Percentiles rank a stretch among this genome's conserved stretches.
These are phyloP conservation scores for Corylus heterophylla DNA, from an alignment of 306 rosid genomes.

Conservation along the genomic window DNA sequence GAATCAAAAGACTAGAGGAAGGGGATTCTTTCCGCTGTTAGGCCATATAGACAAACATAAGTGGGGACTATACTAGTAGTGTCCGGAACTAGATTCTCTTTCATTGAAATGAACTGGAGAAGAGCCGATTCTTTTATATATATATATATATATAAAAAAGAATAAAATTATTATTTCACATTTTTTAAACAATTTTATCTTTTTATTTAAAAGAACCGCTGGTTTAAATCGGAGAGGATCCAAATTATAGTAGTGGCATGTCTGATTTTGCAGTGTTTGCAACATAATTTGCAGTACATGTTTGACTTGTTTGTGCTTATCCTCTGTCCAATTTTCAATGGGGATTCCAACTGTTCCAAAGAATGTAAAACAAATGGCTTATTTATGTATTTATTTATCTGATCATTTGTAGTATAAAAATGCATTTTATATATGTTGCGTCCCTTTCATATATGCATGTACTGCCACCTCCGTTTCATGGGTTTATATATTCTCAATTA, in stretches of 20 bases:
- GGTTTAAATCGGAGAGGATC: too few species aligned
- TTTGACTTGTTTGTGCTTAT: not conserved
- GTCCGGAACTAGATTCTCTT: too few species aligned
- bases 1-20: too few species aligned
- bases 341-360: not conserved
- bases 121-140: too few species aligned
- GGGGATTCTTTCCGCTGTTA: not conserved
- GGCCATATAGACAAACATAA: not conserved
- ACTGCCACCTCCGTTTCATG: not conserved
- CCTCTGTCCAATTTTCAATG: not conserved
- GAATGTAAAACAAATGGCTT: not conserved
- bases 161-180: too few species aligned
- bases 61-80: too few species aligned
- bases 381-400: not conserved
- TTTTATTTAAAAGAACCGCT: too few species aligned
- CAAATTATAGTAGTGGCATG: not conserved
- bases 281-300: conserved; percentile 1
- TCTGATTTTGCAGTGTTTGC: not conserved
- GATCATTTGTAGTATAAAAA: not conserved
- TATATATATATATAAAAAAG: too few species aligned
- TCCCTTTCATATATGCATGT: not conserved
- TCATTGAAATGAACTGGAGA: too few species aligned
- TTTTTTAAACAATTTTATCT: too few species aligned
- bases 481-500: too few species aligned
- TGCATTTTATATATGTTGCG: not conserved